Evolutionary conservation across 495 filamentous ascomycete species (phyloP).

Genomic region (Bombardia bombarda): DNA sequence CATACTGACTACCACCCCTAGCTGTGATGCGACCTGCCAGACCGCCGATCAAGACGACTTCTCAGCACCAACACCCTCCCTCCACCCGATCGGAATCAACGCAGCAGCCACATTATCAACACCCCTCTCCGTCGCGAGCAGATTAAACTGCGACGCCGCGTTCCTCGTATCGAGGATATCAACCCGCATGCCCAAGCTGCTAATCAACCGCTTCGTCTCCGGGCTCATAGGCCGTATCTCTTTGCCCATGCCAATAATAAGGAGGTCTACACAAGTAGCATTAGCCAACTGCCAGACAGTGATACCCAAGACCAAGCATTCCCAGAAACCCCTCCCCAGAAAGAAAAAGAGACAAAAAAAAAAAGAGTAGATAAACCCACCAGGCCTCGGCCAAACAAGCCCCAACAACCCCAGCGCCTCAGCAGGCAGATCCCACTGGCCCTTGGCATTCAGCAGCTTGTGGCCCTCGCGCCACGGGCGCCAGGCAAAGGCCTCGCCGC

Average conservation of each 20-base stretch:
- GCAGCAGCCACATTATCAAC: conserved; percentile 78
- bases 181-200: conserved; percentile 70
- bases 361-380: conserved; percentile 40
- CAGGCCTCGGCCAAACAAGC: conserved; percentile 83
- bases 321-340: background rate
- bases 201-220: conserved; percentile 60
- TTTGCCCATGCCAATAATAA: conserved; percentile 81
- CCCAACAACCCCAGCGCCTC: conserved; percentile 72
- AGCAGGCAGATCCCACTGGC: conserved; percentile 67
- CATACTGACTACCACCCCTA: too few relatives aligned
- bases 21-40: too few relatives aligned
- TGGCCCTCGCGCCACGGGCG: conserved; percentile 52
- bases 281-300: conserved; percentile 8
- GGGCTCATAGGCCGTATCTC: conserved; percentile 68
- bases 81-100: conserved; percentile 80
- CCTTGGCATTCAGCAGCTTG: conserved; percentile 59
- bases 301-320: too few relatives aligned
- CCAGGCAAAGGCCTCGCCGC: conserved; percentile 85
- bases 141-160: conserved; percentile 84
- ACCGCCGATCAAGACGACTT: too few relatives aligned
- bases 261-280: conserved; percentile 55
- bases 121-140: conserved; percentile 77
- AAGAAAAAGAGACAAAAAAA: conserved; percentile 4
- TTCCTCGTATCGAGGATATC: conserved; percentile 92
- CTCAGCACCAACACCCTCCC: conserved; percentile 36